Conservation (phyloP, 2,329 filamentous ascomycete genomes). For the Penicillium sp. region DNA sequence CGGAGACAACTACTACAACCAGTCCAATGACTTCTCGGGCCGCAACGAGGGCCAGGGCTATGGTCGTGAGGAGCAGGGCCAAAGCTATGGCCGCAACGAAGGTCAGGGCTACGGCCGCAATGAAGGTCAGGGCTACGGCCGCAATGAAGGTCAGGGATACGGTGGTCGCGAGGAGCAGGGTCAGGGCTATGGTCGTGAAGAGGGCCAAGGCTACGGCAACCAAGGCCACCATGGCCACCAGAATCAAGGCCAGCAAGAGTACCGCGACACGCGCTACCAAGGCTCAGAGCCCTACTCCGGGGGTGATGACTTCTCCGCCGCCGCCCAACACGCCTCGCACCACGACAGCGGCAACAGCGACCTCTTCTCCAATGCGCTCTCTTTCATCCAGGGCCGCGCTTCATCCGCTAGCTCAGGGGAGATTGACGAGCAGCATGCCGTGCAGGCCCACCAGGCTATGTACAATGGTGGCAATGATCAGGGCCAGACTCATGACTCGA, state of each 20-base stretch:
- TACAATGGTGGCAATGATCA: conserved; percentile 53
- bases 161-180: neutral
- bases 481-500: conserved; percentile 45
- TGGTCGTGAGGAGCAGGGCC: neutral
- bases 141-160: neutral
- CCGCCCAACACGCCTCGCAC: conserved; percentile 56
- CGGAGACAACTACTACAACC: conserved; percentile 29
- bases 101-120: conserved; percentile 1
- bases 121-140: neutral
- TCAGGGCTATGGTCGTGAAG: neutral
- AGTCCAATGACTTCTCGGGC: conserved; percentile 14
- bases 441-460: conserved; percentile 71
- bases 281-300: conserved; percentile 10
- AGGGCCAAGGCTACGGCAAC: neutral
- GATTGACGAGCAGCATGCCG: conserved; percentile 64
- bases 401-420: conserved; percentile 47
- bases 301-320: conserved; percentile 54
- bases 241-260: conserved; percentile 1
- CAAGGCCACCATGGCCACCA: conserved; percentile 10
- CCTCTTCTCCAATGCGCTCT: conserved; percentile 58
- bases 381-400: conserved; percentile 56
- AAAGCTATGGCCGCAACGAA: neutral
- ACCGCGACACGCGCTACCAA: conserved; percentile 25
- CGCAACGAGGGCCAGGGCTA: neutral
- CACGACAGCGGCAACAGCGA: conserved; percentile 50